Evolutionary conservation across 352 stramenopile genomes (phyloP).

Genomic region (Pythium myriotylum): DNA sequence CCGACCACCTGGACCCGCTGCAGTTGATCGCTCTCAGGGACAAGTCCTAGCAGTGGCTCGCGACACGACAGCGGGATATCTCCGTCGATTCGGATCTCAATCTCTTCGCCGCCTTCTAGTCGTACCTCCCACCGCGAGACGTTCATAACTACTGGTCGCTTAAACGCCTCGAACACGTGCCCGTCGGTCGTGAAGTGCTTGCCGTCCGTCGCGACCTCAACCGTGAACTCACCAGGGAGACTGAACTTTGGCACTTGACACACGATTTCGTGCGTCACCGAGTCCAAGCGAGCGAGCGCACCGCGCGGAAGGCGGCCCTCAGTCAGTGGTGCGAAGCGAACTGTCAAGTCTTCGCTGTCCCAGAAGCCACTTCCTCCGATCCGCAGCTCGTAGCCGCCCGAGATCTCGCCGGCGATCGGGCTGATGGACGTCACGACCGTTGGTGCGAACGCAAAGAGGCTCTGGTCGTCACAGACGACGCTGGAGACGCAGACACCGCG

Average conservation of each 20-base stretch:
- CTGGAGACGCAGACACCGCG: conserved; percentile 35
- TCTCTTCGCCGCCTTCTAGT: conserved; percentile 34
- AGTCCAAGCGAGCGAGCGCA: conserved; percentile 46
- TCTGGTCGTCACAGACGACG: conserved; percentile 51
- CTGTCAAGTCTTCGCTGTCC: conserved; percentile 72
- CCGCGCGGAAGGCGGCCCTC: conserved; percentile 58
- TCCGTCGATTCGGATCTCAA: conserved; percentile 41
- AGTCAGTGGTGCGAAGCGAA: conserved; percentile 69
- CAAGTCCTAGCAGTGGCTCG: conserved; percentile 26
- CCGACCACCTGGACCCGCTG: conserved; percentile 9
- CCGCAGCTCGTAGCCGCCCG: conserved; percentile 57
- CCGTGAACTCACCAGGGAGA: conserved; percentile 54
- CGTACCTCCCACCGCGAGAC: conserved; percentile 50
- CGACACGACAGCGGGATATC: conserved; percentile 41
- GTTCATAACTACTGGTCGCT: conserved; percentile 36
- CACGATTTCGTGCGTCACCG: conserved; percentile 45
- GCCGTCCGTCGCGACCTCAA: conserved; percentile 82
- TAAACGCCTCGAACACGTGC: conserved; percentile 58
- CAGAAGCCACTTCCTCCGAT: conserved; percentile 80
- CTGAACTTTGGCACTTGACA: conserved; percentile 73
- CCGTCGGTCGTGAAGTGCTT: conserved; percentile 76
- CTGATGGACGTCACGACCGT: conserved; percentile 43
- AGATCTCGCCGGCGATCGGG: conserved; percentile 56
- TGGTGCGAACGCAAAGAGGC: conserved; percentile 70
- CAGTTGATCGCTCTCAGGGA: neutral